Evolutionary conservation across 2,329 filamentous ascomycete genomes (phyloP).

Genomic region (Proliferodiscus dingleyae): DNA sequence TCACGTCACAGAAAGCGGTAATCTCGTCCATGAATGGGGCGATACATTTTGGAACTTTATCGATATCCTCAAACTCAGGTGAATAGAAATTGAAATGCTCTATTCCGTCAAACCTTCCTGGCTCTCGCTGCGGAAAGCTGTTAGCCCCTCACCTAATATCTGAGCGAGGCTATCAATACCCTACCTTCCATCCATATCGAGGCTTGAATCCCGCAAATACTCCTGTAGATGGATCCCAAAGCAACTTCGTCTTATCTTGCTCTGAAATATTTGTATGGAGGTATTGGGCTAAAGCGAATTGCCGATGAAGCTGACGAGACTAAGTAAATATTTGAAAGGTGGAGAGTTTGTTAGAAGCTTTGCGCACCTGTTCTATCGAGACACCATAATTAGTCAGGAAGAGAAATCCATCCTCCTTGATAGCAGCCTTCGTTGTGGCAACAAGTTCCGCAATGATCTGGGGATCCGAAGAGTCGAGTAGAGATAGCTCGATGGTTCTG

Average conservation of each 20-base stretch:
- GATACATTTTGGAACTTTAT: conserved; percentile 37
- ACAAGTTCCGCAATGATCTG: conserved; percentile 40
- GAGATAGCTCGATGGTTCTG: conserved; percentile 39
- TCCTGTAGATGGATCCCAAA: conserved; percentile 44
- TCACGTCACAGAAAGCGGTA: conserved; percentile 35
- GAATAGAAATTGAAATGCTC: conserved; percentile 46
- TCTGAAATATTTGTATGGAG: conserved; percentile 45
- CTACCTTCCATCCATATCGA: conserved; percentile 33
- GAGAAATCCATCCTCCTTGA: conserved; percentile 40
- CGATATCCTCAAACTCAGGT: conserved; percentile 11
- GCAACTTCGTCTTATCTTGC: conserved; percentile 43
- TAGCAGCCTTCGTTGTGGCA: conserved; percentile 38
- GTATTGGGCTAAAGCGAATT: conserved; percentile 47
- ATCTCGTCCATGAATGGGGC: conserved; percentile 48
- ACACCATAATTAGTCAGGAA: conserved; percentile 50
- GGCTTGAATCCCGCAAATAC: conserved; percentile 47
- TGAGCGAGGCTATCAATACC: background rate
- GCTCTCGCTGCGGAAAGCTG: conserved; percentile 33
- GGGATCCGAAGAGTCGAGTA: conserved; percentile 40
- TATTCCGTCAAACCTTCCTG: conserved; percentile 42
- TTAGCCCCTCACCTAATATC: background rate
- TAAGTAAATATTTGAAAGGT: background rate
- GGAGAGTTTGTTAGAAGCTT: too few species aligned
- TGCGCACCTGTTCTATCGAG: conserved; percentile 38
- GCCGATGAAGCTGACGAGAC: conserved; percentile 34